phyloP scores from a whole-genome alignment of 768 basidiomycete species.

The Termitomyces bulborhizus region DNA sequence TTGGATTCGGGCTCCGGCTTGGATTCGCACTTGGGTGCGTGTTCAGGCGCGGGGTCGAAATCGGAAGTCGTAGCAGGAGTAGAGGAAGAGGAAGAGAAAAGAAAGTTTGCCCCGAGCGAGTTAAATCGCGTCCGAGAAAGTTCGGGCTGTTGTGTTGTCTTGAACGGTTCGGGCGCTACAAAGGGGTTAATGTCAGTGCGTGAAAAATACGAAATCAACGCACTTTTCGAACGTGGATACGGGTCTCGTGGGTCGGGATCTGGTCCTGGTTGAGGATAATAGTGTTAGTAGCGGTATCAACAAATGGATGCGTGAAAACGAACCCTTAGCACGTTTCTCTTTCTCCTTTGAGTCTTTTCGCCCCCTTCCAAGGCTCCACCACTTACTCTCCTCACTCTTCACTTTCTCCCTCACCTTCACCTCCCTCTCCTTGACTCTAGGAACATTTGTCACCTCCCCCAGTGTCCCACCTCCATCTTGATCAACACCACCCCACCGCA shows the following conservation, averaged over 20 bases:
- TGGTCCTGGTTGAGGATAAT: slow-evolving; percentile 20
- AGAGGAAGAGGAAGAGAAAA: slow-evolving; percentile 19
- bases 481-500: slow-evolving; percentile 25
- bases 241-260: slow-evolving; percentile 30
- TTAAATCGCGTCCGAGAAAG: slow-evolving; percentile 50
- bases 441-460: slow-evolving; percentile 57
- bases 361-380: slow-evolving; percentile 80
- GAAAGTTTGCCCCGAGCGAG: slow-evolving; percentile 45
- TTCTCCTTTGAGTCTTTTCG: slow-evolving; percentile 70
- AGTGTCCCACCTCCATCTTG: slow-evolving; percentile 39
- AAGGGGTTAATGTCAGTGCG: neutral
- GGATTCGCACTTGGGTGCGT: neutral
- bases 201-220: slow-evolving; percentile 5
- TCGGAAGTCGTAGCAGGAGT: neutral
- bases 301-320: slow-evolving; percentile 7
- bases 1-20: neutral
- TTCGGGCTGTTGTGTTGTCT: slow-evolving; percentile 17
- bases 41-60: neutral
- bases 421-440: slow-evolving; percentile 19
- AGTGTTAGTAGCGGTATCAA: neutral
- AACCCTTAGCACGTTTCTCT: slow-evolving; percentile 41
- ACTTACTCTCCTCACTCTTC: slow-evolving; percentile 44
- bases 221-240: slow-evolving; percentile 37
- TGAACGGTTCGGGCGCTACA: slow-evolving; percentile 43
- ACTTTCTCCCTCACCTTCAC: slow-evolving; percentile 22